Evolutionary conservation across 345 rosid species (phyloP), one percentile per base, ranked within the genome.

Genomic region (Gossypium bickii): DNA sequence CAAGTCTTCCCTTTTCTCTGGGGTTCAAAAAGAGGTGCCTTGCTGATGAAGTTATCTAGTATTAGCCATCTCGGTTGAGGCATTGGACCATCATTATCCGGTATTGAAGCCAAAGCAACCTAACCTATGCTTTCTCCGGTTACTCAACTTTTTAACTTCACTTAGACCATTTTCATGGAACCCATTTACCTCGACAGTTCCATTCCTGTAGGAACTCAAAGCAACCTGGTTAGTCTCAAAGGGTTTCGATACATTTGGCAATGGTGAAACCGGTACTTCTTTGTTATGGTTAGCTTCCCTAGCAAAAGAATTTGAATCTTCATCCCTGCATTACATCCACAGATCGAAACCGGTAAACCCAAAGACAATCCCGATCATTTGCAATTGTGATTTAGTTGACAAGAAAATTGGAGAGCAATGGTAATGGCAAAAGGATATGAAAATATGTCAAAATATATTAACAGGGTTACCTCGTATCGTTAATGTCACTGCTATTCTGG

Each of bases 261-360:
- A 85, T 0, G 89, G 91, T 22, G 87, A 83, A 56, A 83, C 92
- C 2, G 84, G 92, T 52, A 85, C 87, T 80, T 87, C 81, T 79
- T 67, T 87, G 78, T 81, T 81, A 72, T 85, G 87, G 86, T 78
- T 92, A 62, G 65, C 85, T 78, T 93, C 98, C 81, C 79, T 82
- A 6, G 77, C 27, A 67, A 74, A 67, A 22, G 83, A 83, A 81
- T 74, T 85, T 43, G 87, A 89, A 79, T 86, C 87, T 61, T 82
- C 58, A 51, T 22, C 67, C 85, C 92, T 88, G 80, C 62, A 70
- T 12, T 57, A 56, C 67, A 73, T 11, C 17, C 43, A 57, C 48
- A 79, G 43, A 12, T 38, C 34, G 0, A 2, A 1, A 1, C 25
- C 4, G 7, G 45, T 52, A 20, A 12, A 7, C 5, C 9, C 29